Evolutionary conservation across 2,329 filamentous ascomycete genomes (phyloP).

Genomic region (Colletotrichum lupini): DNA sequence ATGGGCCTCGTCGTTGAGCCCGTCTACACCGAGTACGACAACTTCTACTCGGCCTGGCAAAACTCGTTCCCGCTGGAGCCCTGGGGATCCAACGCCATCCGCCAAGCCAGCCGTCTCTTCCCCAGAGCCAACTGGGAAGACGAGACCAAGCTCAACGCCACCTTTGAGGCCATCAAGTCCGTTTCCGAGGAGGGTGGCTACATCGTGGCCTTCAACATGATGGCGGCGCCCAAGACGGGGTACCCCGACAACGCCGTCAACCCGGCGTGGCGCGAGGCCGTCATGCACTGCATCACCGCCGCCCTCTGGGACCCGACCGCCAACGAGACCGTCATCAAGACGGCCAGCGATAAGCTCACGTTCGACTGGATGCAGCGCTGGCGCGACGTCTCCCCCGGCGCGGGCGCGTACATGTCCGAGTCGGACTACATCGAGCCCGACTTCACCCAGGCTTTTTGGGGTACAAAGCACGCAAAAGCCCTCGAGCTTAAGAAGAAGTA

Average conservation of each 20-base stretch:
- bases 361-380: conserved; percentile 48
- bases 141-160: conserved; percentile 40
- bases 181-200: conserved; percentile 42
- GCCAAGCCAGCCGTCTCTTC: conserved; percentile 46
- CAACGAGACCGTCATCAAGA: conserved; percentile 44
- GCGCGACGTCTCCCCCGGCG: conserved; percentile 40
- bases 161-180: conserved; percentile 41
- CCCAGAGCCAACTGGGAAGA: conserved; percentile 46
- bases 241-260: conserved; percentile 55
- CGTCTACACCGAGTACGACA: conserved; percentile 40
- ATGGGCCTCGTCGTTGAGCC: conserved; percentile 44
- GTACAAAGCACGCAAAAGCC: conserved; percentile 34
- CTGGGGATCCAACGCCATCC: conserved; percentile 40
- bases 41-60: conserved; percentile 43
- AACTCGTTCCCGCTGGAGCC: conserved; percentile 41
- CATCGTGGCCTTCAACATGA: conserved; percentile 46
- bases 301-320: conserved; percentile 44
- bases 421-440: conserved; percentile 41
- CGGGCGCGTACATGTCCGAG: conserved; percentile 38
- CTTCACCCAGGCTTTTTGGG: conserved; percentile 38
- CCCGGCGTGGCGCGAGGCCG: conserved; percentile 59
- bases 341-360: conserved; percentile 44
- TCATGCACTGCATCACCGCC: conserved; percentile 47
- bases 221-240: conserved; percentile 28
- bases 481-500: conserved; percentile 35